Conservation (phyloP, 805 yeast species). For the Saturnispora diversa region DNA sequence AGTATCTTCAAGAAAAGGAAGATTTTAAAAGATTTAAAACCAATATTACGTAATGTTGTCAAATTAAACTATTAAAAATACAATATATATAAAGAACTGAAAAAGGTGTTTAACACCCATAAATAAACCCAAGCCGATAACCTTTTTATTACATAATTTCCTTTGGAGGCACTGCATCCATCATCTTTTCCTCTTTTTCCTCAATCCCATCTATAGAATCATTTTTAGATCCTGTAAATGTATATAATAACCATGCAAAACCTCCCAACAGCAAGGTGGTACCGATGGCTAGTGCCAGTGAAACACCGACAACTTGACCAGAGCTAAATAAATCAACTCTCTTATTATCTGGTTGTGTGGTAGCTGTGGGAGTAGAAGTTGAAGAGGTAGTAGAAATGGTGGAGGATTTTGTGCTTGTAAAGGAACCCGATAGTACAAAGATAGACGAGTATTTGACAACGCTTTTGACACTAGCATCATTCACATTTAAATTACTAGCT, state of each 20-base stretch:
- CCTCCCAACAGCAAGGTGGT: constrained; percentile 34
- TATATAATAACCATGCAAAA: constrained; percentile 32
- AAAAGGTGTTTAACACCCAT: neutral
- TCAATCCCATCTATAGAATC: constrained; percentile 40
- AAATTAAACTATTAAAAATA: neutral
- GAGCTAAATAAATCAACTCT: constrained; percentile 28
- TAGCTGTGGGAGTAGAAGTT: constrained; percentile 10
- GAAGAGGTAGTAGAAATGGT: constrained; percentile 11
- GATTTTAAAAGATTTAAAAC: too few species aligned
- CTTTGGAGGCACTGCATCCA: constrained; percentile 50
- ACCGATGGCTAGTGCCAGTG: constrained; percentile 59
- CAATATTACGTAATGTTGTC: too few species aligned
- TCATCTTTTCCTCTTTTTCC: constrained; percentile 49
- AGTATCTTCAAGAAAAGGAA: too few species aligned
- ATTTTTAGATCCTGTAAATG: constrained; percentile 27
- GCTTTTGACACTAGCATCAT: constrained; percentile 21
- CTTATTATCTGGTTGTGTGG: constrained; percentile 6
- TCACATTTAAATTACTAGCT: constrained; percentile 23
- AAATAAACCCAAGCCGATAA: neutral
- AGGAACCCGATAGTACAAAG: constrained; percentile 27
- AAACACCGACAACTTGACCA: constrained; percentile 63
- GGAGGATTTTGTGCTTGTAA: constrained; percentile 20
- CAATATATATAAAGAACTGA: neutral
- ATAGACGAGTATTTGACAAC: constrained; percentile 34
- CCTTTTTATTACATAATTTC: neutral